A percentile compares a stretch with the other conserved stretches of the same genome.
phyloP scores from a whole-genome alignment of 371 early-diverging fungal species.

The Choanephora cucurbitarum region DNA sequence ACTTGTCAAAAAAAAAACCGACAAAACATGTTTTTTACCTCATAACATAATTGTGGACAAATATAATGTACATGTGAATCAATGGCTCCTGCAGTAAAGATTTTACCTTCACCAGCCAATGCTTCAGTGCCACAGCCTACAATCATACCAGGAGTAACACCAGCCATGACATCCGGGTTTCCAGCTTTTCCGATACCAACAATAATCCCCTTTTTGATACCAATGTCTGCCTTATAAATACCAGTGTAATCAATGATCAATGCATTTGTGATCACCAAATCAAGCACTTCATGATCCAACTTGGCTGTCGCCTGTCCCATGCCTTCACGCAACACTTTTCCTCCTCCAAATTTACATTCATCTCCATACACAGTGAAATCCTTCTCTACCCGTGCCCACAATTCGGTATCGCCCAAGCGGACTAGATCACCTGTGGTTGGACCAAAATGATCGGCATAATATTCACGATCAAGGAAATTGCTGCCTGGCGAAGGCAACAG shows the following conservation, averaged over 20 bases:
- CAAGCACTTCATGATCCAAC: constrained; percentile 69
- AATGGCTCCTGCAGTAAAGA: constrained; percentile 91
- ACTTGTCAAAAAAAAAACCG: too few relatives aligned
- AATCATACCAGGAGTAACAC: constrained; percentile 85
- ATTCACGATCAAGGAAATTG: constrained; percentile 68
- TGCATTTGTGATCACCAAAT: constrained; percentile 92
- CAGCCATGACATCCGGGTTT: constrained; percentile 96
- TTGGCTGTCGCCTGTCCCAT: constrained; percentile 85
- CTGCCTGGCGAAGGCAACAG: constrained; percentile 37
- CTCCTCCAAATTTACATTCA: constrained; percentile 87
- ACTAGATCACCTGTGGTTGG: constrained; percentile 91
- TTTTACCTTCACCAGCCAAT: constrained; percentile 86
- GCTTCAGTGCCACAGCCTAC: constrained; percentile 90
- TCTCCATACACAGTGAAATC: constrained; percentile 91
- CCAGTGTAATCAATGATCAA: constrained; percentile 91
- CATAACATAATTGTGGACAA: constrained; percentile 83
- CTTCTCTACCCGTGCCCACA: constrained; percentile 86
- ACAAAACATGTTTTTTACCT: too few relatives aligned
- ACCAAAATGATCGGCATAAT: constrained; percentile 88
- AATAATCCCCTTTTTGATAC: constrained; percentile 83
- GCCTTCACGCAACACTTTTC: constrained; percentile 88
- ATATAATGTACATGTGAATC: constrained; percentile 93
- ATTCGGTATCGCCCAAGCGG: constrained; percentile 80
- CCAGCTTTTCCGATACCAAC: constrained; percentile 94
- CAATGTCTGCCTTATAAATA: constrained; percentile 97